Evolutionary conservation across 371 early-diverging fungal species (phyloP), one percentile per base, ranked within the genome.

Genomic region (Mucor irregularis): DNA sequence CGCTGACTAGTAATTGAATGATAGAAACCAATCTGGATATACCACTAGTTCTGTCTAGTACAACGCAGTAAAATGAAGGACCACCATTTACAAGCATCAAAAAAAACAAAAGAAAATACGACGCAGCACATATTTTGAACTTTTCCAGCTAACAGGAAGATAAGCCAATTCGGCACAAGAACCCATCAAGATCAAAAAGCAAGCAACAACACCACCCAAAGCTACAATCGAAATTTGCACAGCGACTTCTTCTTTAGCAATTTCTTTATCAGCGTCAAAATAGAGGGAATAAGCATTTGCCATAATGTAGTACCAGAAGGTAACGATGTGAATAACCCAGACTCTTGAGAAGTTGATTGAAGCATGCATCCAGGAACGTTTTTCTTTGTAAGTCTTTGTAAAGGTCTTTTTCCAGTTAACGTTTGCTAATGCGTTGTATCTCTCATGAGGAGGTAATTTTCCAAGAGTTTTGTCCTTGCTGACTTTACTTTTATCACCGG

Each of bases 351-450:
- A 95, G 70, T 94, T 95, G 64, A 89, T 85, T 33, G 91, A 81
- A 11, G 91, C 74, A 73, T 95, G 95, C 72, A 89, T 74, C 86
- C 90, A 87, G 1, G 91, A 86, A 33, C 95, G 86, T 35, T 85
- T 84, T 70, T 95, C 96, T 55, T 87, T 86, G 73, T 92, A 95
- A 2, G 94, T 94, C 71, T 94, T 95, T 54, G 68, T 62, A 62
- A 93, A 90, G 7, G 86, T 76, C 49, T 80, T 74, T 16, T 69
- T 69, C 92, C 92, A 94, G 53, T 83, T 71, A 48, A 94, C 85
- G 10, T 87, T 71, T 52, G 78, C 71, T 8, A 93, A 71, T 4
- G 72, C 80, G 1, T 44, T 40, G 73, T 86, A 94, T 25, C 92
- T 82, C 53, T 89, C 85, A n/a, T 76, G 69, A 2, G 83, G 78